phyloP scores from a whole-genome alignment of 805 yeast genomes.

The Yamadazyma olivae region DNA sequence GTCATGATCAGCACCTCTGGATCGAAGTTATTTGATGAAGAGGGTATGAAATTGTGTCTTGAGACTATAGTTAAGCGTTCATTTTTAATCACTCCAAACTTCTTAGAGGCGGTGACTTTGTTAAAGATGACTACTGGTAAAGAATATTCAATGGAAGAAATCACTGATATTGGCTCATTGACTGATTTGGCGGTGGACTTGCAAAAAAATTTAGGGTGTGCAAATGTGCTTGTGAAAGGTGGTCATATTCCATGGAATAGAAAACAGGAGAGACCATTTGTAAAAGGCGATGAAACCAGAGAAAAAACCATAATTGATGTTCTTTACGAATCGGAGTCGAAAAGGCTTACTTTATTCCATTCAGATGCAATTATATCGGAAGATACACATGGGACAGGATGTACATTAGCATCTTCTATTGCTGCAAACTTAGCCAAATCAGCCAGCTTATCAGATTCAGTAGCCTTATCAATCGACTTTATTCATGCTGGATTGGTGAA shows the following conservation, averaged over 20 bases:
- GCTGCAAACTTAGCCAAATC: conserved; percentile 71
- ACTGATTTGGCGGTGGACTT: conserved; percentile 30
- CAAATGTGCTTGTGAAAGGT: conserved; percentile 69
- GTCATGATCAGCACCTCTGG: conserved; percentile 86
- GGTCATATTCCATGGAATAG: conserved; percentile 62
- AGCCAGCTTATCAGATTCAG: conserved; percentile 42
- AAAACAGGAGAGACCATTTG: conserved; percentile 11
- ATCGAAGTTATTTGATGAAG: conserved; percentile 47
- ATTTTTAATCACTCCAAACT: conserved; percentile 71
- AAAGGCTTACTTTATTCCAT: conserved; percentile 39
- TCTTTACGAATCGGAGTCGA: conserved; percentile 42
- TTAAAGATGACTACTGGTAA: conserved; percentile 23
- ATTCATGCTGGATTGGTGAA: conserved; percentile 60
- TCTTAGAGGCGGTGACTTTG: conserved; percentile 57
- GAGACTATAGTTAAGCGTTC: conserved; percentile 48
- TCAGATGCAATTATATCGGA: conserved; percentile 45
- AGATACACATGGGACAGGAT: conserved; percentile 87
- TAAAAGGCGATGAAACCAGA: conserved; percentile 5
- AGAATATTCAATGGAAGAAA: conserved; percentile 5
- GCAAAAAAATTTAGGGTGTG: conserved; percentile 33
- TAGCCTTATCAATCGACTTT: conserved; percentile 57
- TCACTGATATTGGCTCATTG: conserved; percentile 12
- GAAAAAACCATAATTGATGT: conserved; percentile 47
- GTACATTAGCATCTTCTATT: conserved; percentile 79
- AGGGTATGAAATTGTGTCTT: conserved; percentile 44